Percentiles rank a stretch among this genome's conserved stretches.
Evolutionary conservation across 2,329 filamentous ascomycete species (phyloP).

Genomic region (Colletotrichum spinosum): DNA sequence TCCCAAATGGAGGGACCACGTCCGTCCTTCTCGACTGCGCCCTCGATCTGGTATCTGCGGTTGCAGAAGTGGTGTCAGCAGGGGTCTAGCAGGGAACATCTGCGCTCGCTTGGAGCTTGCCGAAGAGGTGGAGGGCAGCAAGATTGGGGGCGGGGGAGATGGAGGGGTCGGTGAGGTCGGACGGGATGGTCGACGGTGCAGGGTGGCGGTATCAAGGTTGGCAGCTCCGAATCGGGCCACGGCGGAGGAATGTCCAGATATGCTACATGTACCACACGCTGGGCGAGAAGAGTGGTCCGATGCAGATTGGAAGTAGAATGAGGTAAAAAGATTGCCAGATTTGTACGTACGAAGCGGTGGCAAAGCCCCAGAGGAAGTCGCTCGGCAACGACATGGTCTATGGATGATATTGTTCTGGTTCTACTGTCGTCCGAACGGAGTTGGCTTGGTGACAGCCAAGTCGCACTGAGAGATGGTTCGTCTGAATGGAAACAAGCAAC

Average conservation of each 20-base stretch:
- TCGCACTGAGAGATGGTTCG: background rate
- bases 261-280: conserved; percentile 19
- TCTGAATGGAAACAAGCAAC: conserved; percentile 19
- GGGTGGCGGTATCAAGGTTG: conserved; percentile 25
- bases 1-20: conserved; percentile 90
- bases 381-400: conserved; percentile 69
- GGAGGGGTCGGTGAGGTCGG: conserved; percentile 15
- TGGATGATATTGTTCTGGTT: conserved; percentile 1
- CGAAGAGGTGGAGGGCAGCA: background rate
- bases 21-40: conserved; percentile 78
- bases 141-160: background rate
- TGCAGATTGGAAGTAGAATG: background rate
- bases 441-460: background rate
- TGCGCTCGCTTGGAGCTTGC: conserved; percentile 18
- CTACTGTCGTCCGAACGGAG: background rate
- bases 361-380: conserved; percentile 84
- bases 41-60: conserved; percentile 87
- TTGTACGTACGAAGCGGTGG: conserved; percentile 75
- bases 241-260: conserved; percentile 19
- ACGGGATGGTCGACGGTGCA: conserved; percentile 24
- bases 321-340: background rate
- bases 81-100: conserved; percentile 14
- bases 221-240: conserved; percentile 30
- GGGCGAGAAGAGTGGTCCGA: conserved; percentile 10
- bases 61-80: conserved; percentile 24